phyloP scores from a whole-genome alignment of 2,329 filamentous ascomycete species.

The Paraphoma chrysanthemicola region DNA sequence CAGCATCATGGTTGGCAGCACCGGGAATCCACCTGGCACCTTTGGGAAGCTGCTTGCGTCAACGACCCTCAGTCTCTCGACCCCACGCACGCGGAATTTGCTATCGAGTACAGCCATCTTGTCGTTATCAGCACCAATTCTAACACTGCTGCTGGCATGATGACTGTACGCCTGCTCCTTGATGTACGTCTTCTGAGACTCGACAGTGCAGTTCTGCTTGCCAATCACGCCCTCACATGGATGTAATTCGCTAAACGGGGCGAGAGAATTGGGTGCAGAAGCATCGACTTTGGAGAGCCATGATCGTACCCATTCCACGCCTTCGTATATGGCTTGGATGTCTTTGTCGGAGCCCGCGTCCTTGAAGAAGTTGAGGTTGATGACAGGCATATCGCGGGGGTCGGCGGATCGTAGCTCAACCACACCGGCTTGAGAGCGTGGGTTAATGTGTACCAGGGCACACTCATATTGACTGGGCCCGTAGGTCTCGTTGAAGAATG shows the following conservation, averaged over 20 bases:
- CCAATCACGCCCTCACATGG: slow-evolving; percentile 62
- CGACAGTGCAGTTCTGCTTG: slow-evolving; percentile 47
- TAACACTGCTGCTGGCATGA: slow-evolving; percentile 21
- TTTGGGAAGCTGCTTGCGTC: slow-evolving; percentile 31
- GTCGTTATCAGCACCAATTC: slow-evolving; percentile 19
- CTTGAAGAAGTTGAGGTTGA: slow-evolving; percentile 51
- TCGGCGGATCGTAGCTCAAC: slow-evolving; percentile 66
- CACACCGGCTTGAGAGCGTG: slow-evolving; percentile 65
- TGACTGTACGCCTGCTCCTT: slow-evolving; percentile 28
- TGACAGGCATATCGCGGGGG: slow-evolving; percentile 66
- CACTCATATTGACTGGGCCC: slow-evolving; percentile 36
- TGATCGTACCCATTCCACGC: slow-evolving; percentile 60
- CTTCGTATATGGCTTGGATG: slow-evolving; percentile 62
- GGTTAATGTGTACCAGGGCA: slow-evolving; percentile 49
- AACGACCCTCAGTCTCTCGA: slow-evolving; percentile 19
- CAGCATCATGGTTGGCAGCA: slow-evolving; percentile 58
- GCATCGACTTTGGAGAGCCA: slow-evolving; percentile 32
- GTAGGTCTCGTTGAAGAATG: slow-evolving; percentile 26
- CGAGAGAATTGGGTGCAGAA: slow-evolving; percentile 38
- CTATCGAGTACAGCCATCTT: slow-evolving; percentile 21
- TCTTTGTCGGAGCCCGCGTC: slow-evolving; percentile 53
- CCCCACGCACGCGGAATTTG: slow-evolving; percentile 21
- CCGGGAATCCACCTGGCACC: slow-evolving; percentile 59
- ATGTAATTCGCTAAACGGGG: slow-evolving; percentile 54
- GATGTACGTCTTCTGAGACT: slow-evolving; percentile 36